Percentiles rank a stretch among this genome's conserved stretches.
Conservation (phyloP, 164 flowering plant species). For the Vitis rupestris region DNA sequence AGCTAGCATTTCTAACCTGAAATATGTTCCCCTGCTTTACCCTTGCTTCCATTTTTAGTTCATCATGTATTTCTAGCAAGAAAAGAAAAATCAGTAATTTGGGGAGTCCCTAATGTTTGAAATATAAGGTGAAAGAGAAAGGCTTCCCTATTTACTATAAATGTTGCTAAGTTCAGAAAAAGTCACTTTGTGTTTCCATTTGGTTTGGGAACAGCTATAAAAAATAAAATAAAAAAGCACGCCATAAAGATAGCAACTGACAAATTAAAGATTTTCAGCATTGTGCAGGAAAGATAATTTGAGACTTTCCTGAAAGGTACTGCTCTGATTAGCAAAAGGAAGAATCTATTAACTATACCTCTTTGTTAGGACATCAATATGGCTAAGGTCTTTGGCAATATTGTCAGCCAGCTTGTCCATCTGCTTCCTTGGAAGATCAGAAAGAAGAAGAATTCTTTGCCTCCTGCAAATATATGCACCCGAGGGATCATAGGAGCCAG, state of each 20-base stretch:
- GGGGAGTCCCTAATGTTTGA: not conserved
- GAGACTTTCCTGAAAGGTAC: not conserved
- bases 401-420: conserved; percentile 84
- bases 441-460: conserved; percentile 91
- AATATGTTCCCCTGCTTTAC: not conserved
- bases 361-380: conserved; percentile 86
- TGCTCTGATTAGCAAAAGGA: not conserved
- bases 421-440: conserved; percentile 96
- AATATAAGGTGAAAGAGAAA: not conserved
- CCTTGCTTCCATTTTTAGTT: not conserved
- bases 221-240: not conserved
- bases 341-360: conserved; percentile 42
- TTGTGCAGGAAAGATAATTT: too few species aligned
- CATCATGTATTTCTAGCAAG: not conserved
- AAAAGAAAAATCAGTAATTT: not conserved
- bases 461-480: conserved; percentile 47
- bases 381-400: conserved; percentile 77
- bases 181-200: too few species aligned
- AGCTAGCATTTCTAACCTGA: not conserved
- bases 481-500: conserved; percentile 7
- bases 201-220: not conserved
- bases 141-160: not conserved
- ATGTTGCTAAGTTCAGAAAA: not conserved
- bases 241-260: not conserved
- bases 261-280: not conserved